phyloP scores from a whole-genome alignment of 768 basidiomycete genomes.

The Suillus americanus region DNA sequence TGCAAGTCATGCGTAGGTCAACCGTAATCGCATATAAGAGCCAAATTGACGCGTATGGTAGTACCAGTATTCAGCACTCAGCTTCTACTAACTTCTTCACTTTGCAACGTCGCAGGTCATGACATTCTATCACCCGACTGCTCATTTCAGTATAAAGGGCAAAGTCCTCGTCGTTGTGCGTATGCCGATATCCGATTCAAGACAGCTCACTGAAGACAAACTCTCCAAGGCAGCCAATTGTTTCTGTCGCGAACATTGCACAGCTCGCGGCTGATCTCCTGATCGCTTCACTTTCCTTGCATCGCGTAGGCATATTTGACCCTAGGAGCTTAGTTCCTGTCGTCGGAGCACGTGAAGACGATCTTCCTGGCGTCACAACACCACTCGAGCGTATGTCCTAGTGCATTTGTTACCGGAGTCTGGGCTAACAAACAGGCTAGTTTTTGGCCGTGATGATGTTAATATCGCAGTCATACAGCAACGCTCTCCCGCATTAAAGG shows the following conservation, averaged over 20 bases:
- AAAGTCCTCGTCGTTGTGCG: constrained; percentile 31
- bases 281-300: constrained; percentile 62
- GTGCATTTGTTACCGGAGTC: constrained; percentile 9
- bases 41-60: background rate
- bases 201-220: constrained; percentile 5
- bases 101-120: constrained; percentile 11
- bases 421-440: constrained; percentile 36
- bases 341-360: constrained; percentile 70
- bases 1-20: too few relatives aligned
- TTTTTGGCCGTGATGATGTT: constrained; percentile 55
- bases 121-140: constrained; percentile 31
- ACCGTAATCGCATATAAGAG: background rate
- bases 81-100: background rate
- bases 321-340: constrained; percentile 64
- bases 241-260: constrained; percentile 80
- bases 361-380: constrained; percentile 60
- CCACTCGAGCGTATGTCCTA: constrained; percentile 67
- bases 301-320: constrained; percentile 63
- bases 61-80: background rate
- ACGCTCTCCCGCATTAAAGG: constrained; percentile 77
- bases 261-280: constrained; percentile 78
- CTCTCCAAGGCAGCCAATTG: constrained; percentile 52
- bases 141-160: constrained; percentile 27
- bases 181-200: background rate
- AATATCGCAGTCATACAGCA: constrained; percentile 72